Evolutionary conservation across 768 basidiomycete genomes (phyloP), one percentile per base, ranked within the genome.

Genomic region (Hypsizygus marmoreus): DNA sequence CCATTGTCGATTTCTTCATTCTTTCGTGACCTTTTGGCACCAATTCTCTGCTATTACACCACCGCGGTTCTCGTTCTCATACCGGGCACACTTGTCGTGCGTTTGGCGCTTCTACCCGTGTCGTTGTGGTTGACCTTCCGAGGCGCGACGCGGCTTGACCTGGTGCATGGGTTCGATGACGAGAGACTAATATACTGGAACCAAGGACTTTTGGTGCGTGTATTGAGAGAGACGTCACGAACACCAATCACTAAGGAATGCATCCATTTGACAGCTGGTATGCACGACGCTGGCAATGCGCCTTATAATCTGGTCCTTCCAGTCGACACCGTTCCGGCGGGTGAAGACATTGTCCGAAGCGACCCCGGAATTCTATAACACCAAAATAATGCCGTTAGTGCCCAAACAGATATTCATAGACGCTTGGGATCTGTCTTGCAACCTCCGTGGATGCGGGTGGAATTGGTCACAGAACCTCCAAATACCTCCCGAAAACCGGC

Each of bases 361-460:
- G 25, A 43, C 51, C 12, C 43, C 47, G 24, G 32, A 57, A 10
- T 43, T 51, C 17, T 51, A 54, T 28, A 11, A 20, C 16, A 24
- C 39, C 34, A 7, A 19, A 11, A 38, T 32, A 33, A 47, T 59
- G 45, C 24, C 47, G 17, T 22, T 47, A 42, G 25, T n/a, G 36
- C 14, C 22, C 19, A 40, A 38, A 24, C 40, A 59, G 40, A 47
- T 66, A 4, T 41, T 57, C 4, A 47, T 60, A 32, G 74, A 86
- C 44, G 74, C 75, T 2, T 50, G 74, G 11, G 82, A 86, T 43
- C 69, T 87, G 14, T 51, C 49, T 19, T 66, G 63, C 53, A 81
- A 75, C 48, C 53, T 79, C 11, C 80, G 85, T 13, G 85, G 84
- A 6, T 56, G 69, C 35, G 82, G 80, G 11, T 86, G 84, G 84